These are phyloP conservation scores for Wickerhamiella bombiphila DNA, from an alignment of 805 yeast species.

Conservation along the genomic window DNA sequence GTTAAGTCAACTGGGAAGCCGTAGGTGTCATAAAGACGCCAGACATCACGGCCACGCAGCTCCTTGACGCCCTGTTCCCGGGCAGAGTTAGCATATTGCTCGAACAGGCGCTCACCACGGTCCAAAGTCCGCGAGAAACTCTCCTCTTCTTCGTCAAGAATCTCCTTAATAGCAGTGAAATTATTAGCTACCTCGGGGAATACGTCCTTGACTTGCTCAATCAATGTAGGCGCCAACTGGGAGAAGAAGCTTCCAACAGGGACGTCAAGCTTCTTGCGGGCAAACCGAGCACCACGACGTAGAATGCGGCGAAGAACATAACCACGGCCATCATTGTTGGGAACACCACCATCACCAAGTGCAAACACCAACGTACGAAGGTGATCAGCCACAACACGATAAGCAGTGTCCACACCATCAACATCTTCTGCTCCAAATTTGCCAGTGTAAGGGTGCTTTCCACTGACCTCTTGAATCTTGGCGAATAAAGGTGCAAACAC, in stretches of 20 bases:
- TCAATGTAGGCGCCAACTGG: constrained; percentile 80
- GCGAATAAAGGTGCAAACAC: constrained; percentile 82
- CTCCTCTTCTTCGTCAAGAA: constrained; percentile 88
- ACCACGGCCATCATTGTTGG: constrained; percentile 98
- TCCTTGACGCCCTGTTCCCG: constrained; percentile 57
- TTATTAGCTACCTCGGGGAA: constrained; percentile 83
- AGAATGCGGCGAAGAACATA: constrained; percentile 92
- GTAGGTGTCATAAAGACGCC: constrained; percentile 96
- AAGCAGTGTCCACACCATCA: constrained; percentile 95
- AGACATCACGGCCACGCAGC: constrained; percentile 84
- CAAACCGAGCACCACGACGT: constrained; percentile 96
- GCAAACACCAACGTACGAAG: constrained; percentile 95
- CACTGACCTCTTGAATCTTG: constrained; percentile 82
- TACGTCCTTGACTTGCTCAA: constrained; percentile 69
- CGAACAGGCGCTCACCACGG: constrained; percentile 94
- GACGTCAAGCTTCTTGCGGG: constrained; percentile 86
- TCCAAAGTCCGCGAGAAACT: constrained; percentile 91
- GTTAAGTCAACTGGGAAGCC: constrained; percentile 99
- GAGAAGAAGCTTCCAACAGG: constrained; percentile 93
- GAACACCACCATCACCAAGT: constrained; percentile 96
- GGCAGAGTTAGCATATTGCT: constrained; percentile 79
- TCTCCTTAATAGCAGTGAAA: constrained; percentile 66
- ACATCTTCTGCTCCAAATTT: constrained; percentile 82
- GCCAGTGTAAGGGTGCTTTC: constrained; percentile 82
- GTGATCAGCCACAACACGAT: constrained; percentile 96